Evolutionary conservation across 208 protist species (phyloP).

Genomic region (Leptomonas seymouri): DNA sequence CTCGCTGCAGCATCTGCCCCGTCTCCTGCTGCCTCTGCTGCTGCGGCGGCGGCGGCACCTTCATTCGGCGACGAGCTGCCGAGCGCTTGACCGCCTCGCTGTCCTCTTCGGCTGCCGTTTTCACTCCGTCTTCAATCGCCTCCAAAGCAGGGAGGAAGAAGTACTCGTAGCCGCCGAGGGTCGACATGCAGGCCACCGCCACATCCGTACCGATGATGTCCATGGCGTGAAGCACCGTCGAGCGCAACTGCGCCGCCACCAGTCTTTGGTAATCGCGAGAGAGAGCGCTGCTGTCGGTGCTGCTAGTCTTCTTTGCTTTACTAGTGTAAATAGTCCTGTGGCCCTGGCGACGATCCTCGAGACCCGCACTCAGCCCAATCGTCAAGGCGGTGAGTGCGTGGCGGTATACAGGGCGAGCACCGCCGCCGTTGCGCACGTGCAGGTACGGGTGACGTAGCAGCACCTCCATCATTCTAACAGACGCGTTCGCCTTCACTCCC

Average conservation of each 20-base stretch:
- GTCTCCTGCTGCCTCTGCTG: not conserved
- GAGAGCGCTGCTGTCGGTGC: slow-evolving; percentile 3
- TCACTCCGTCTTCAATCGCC: not conserved
- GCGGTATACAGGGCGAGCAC: slow-evolving; percentile 61
- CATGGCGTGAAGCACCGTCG: slow-evolving; percentile 47
- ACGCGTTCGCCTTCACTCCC: slow-evolving; percentile 32
- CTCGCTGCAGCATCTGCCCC: slow-evolving; percentile 18
- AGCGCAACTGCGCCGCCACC: slow-evolving; percentile 39
- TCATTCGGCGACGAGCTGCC: not conserved
- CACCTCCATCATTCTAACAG: slow-evolving; percentile 45
- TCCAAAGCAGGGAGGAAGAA: slow-evolving; percentile 68
- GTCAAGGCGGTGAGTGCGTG: slow-evolving; percentile 61
- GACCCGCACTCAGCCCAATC: slow-evolving; percentile 47
- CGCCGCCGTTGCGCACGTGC: slow-evolving; percentile 36
- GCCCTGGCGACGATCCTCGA: slow-evolving; percentile 15
- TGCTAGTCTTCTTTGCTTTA: slow-evolving; percentile 24
- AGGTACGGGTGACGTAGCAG: slow-evolving; percentile 77
- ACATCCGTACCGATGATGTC: slow-evolving; percentile 63
- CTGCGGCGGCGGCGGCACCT: not conserved
- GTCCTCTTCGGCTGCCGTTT: not conserved
- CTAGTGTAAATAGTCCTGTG: slow-evolving; percentile 54
- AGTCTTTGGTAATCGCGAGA: slow-evolving; percentile 32
- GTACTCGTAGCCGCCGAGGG: slow-evolving; percentile 74
- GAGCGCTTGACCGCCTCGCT: not conserved
- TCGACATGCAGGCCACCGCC: slow-evolving; percentile 57